Evolutionary conservation across 345 rosid species (phyloP).

Genomic region (Rhizophora apiculata): DNA sequence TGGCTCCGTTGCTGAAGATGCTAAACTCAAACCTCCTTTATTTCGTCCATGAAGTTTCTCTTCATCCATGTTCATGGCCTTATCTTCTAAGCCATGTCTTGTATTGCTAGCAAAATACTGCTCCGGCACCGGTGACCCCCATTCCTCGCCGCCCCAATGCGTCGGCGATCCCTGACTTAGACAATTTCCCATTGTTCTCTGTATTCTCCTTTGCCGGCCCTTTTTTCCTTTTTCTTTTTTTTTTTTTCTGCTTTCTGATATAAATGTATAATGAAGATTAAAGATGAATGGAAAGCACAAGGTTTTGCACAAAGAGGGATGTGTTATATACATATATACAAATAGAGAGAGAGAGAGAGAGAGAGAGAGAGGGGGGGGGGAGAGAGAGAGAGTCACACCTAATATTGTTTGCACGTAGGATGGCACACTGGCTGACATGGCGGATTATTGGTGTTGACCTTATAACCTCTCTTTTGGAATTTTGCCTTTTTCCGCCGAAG

Average conservation of each 20-base stretch:
- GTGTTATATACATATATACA: constrained; percentile 4
- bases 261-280: not conserved
- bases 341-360: too few species aligned
- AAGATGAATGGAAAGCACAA: not conserved
- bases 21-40: not conserved
- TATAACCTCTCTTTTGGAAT: not conserved
- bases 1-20: constrained; percentile 5
- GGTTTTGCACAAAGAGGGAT: constrained; percentile 12
- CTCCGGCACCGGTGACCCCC: constrained; percentile 25
- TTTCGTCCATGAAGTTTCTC: constrained; percentile 10
- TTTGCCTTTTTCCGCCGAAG: not conserved
- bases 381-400: constrained; percentile 34
- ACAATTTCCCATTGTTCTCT: constrained; percentile 48
- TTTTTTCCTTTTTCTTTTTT: not conserved
- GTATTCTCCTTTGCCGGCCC: not conserved
- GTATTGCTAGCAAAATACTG: not conserved
- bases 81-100: not conserved
- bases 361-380: not conserved
- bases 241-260: too few species aligned
- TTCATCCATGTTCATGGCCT: constrained; percentile 4
- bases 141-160: constrained; percentile 60
- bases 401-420: constrained; percentile 34
- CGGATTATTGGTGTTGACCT: constrained; percentile 32
- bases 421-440: constrained; percentile 34
- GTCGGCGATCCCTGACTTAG: constrained; percentile 31